These are phyloP conservation scores for Pythium dissotocum DNA, from an alignment of 352 stramenopile species.

Conservation along the genomic window DNA sequence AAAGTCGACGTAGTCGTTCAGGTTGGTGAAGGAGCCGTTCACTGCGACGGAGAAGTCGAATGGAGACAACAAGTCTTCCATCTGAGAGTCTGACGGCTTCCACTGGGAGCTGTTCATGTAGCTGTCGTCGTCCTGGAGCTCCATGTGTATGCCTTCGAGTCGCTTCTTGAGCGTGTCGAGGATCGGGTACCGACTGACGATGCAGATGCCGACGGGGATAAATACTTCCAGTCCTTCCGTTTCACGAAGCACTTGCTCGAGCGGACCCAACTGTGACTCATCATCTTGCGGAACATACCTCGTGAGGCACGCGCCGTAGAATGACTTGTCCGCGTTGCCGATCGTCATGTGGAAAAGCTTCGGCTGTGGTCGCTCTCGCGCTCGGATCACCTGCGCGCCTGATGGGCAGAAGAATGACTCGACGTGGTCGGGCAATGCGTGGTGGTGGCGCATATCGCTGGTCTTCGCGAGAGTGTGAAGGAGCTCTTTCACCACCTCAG, in stretches of 20 bases:
- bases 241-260: constrained; percentile 80
- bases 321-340: constrained; percentile 76
- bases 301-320: constrained; percentile 81
- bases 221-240: constrained; percentile 82
- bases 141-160: constrained; percentile 59
- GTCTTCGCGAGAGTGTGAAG: constrained; percentile 72
- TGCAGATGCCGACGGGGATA: constrained; percentile 71
- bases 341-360: constrained; percentile 87
- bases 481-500: constrained; percentile 65
- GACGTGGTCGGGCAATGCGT: constrained; percentile 80
- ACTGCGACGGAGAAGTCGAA: constrained; percentile 58
- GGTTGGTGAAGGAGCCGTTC: constrained; percentile 42
- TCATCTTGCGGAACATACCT: constrained; percentile 75
- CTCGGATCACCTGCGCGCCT: constrained; percentile 58
- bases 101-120: constrained; percentile 63
- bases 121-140: constrained; percentile 51
- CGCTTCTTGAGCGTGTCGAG: constrained; percentile 78
- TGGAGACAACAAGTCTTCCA: constrained; percentile 60
- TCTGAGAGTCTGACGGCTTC: constrained; percentile 54
- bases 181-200: constrained; percentile 82
- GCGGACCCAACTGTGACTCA: constrained; percentile 59
- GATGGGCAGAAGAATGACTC: constrained; percentile 80
- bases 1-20: constrained; percentile 72
- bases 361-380: constrained; percentile 53
- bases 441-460: constrained; percentile 68